Evolutionary conservation across 208 protist species (phyloP).

Genomic region (Novymonas esmeraldas): DNA sequence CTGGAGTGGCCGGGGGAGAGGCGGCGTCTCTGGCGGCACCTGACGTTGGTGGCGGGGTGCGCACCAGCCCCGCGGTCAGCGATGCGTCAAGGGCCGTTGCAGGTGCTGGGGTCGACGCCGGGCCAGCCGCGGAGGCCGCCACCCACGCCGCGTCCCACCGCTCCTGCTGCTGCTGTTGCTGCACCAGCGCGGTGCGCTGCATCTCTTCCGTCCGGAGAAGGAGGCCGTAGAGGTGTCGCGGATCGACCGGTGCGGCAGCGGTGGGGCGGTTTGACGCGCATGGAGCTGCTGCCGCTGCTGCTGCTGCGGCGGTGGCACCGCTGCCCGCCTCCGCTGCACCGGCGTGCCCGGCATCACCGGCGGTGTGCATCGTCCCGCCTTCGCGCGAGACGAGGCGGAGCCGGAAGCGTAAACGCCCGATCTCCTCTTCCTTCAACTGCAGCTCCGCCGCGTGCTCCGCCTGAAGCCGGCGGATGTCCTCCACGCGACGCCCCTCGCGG

Average conservation of each 20-base stretch:
- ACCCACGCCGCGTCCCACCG: conserved; percentile 34
- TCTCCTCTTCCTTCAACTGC: conserved; percentile 79
- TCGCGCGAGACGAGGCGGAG: conserved; percentile 43
- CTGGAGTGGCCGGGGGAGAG: no score
- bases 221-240: conserved; percentile 45
- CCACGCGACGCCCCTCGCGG: conserved; percentile 67
- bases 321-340: background rate
- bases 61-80: background rate
- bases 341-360: background rate
- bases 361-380: background rate
- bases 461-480: conserved; percentile 71
- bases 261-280: background rate
- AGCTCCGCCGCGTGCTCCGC: conserved; percentile 80
- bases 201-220: conserved; percentile 56
- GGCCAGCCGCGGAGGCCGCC: background rate
- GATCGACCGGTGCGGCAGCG: conserved; percentile 1
- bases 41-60: no score
- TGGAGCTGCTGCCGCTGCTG: background rate
- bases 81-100: background rate
- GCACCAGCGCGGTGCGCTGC: conserved; percentile 43
- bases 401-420: conserved; percentile 71
- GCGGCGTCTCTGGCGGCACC: no score
- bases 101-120: background rate
- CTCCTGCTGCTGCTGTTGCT: conserved; percentile 45
- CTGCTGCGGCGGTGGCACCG: background rate